Percentiles rank a stretch among this genome's conserved stretches.
Evolutionary conservation across 2,329 filamentous ascomycete genomes (phyloP).

Genomic region (Alternaria sp.): DNA sequence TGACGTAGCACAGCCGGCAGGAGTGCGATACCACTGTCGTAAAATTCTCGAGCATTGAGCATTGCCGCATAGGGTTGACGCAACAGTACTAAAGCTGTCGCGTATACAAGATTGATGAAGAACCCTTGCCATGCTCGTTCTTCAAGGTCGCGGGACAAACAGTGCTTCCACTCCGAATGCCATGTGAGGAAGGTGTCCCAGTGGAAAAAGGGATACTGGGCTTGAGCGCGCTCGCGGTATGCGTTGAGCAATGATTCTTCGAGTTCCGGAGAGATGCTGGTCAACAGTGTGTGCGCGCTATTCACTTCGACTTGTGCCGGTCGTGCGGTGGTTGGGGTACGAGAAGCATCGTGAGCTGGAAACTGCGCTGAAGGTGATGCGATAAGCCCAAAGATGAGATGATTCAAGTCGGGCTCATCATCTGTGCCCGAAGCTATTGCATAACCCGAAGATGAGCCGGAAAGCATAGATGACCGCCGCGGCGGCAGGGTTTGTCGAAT

Average conservation of each 20-base stretch:
- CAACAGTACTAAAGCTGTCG: slow-evolving; percentile 20
- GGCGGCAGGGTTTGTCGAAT: background rate
- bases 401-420: slow-evolving; percentile 13
- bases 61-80: slow-evolving; percentile 9
- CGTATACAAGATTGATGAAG: slow-evolving; percentile 26
- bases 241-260: slow-evolving; percentile 16
- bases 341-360: background rate
- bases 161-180: slow-evolving; percentile 20
- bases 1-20: slow-evolving; percentile 20
- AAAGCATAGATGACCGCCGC: slow-evolving; percentile 7
- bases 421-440: slow-evolving; percentile 3
- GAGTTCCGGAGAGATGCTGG: slow-evolving; percentile 12
- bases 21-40: slow-evolving; percentile 18
- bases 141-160: slow-evolving; percentile 1
- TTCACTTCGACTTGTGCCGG: background rate
- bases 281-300: slow-evolving; percentile 12
- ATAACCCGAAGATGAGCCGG: slow-evolving; percentile 10
- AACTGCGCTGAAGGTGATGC: slow-evolving; percentile 16
- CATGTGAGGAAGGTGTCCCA: slow-evolving; percentile 23
- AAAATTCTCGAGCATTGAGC: slow-evolving; percentile 17
- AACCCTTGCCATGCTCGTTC: slow-evolving; percentile 25
- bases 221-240: slow-evolving; percentile 28
- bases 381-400: slow-evolving; percentile 22
- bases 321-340: background rate
- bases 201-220: slow-evolving; percentile 27